Conservation (phyloP, 1,284 basidiomycete genomes). For the Phellopilus nigrolimitatus region DNA sequence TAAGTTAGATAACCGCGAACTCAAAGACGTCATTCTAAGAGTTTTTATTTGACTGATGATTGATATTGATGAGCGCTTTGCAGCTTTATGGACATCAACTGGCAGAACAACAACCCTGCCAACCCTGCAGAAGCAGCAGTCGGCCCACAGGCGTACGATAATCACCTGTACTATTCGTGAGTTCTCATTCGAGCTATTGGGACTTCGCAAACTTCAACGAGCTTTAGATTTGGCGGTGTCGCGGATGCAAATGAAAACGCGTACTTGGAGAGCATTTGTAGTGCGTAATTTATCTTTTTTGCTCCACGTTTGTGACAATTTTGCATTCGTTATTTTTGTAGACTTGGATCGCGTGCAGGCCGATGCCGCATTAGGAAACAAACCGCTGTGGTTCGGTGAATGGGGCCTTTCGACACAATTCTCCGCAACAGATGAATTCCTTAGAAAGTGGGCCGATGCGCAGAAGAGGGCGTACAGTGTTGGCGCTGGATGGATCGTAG, state of each 20-base stretch:
- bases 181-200: slow-evolving; percentile 21
- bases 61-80: background rate
- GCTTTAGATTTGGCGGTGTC: slow-evolving; percentile 59
- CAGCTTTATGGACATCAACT: slow-evolving; percentile 75
- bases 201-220: slow-evolving; percentile 14
- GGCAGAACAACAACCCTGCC: slow-evolving; percentile 62
- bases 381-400: slow-evolving; percentile 50
- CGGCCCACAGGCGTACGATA: slow-evolving; percentile 72
- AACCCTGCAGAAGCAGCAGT: slow-evolving; percentile 65
- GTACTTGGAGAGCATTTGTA: slow-evolving; percentile 66
- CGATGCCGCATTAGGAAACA: slow-evolving; percentile 46
- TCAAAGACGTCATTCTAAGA: background rate
- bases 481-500: slow-evolving; percentile 66
- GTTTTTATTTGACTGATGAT: background rate
- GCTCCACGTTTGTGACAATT: too few relatives aligned
- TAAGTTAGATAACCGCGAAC: slow-evolving; percentile 24
- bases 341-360: slow-evolving; percentile 47
- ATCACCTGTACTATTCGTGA: slow-evolving; percentile 72
- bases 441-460: slow-evolving; percentile 71
- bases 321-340: too few relatives aligned
- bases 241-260: slow-evolving; percentile 58
- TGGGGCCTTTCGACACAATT: slow-evolving; percentile 72
- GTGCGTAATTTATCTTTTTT: slow-evolving; percentile 33
- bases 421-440: slow-evolving; percentile 55
- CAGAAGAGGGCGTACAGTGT: slow-evolving; percentile 65